Percentiles rank a stretch among this genome's conserved stretches.
phyloP scores from a whole-genome alignment of 2,329 filamentous ascomycete species.

The Curvularia lunata region DNA sequence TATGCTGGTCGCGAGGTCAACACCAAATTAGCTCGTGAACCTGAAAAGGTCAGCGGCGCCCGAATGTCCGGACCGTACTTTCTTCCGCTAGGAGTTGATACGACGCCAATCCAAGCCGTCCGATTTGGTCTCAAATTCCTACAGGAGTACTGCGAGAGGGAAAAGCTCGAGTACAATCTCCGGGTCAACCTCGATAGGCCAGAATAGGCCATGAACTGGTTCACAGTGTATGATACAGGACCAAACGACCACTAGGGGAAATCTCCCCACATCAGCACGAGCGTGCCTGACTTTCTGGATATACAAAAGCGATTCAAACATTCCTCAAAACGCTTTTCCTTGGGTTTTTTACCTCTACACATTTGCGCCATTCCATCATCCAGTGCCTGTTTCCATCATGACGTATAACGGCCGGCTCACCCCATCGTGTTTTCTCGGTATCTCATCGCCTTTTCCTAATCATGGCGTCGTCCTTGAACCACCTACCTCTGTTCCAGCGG shows the following conservation, averaged over 20 bases:
- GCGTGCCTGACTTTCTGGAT: not conserved
- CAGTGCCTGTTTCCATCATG: not conserved
- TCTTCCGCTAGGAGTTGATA: slow-evolving; percentile 50
- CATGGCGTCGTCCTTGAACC: not conserved
- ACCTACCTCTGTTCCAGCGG: not conserved
- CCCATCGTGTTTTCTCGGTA: not conserved
- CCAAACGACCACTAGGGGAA: not conserved
- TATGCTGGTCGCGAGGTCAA: slow-evolving; percentile 43
- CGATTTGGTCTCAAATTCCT: slow-evolving; percentile 53
- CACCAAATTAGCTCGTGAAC: slow-evolving; percentile 28
- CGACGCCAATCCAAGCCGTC: slow-evolving; percentile 53
- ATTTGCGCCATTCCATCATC: not conserved
- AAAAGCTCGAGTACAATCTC: slow-evolving; percentile 34
- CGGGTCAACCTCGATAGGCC: slow-evolving; percentile 38
- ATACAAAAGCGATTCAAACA: not conserved
- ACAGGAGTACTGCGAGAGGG: slow-evolving; percentile 52
- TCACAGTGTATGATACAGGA: not conserved
- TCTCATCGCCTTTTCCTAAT: not conserved
- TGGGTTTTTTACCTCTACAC: not conserved
- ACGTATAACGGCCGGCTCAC: not conserved
- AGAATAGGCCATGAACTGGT: slow-evolving; percentile 5
- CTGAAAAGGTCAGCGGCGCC: slow-evolving; percentile 44
- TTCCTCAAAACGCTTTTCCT: not conserved
- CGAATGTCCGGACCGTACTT: slow-evolving; percentile 49
- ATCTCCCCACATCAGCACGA: not conserved